A percentile compares a stretch with the other conserved stretches of the same genome.
Conservation (phyloP, 176 grass and related monocot species). For the Dendrocalamus sinicus region DNA sequence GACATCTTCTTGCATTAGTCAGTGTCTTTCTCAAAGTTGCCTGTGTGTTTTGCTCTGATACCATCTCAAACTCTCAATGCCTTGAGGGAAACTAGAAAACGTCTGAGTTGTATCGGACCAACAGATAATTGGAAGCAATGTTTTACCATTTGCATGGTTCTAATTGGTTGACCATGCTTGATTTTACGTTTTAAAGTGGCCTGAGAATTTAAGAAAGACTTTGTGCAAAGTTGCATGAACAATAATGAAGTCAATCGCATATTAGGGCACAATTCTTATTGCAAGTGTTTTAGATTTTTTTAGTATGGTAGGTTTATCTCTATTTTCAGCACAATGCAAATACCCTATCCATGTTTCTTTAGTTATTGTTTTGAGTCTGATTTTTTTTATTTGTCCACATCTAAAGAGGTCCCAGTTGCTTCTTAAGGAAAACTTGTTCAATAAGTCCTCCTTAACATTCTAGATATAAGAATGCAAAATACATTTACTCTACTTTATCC, state of each 20-base stretch:
- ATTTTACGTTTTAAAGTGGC: constrained; percentile 19
- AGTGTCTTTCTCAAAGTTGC: background rate
- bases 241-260: constrained; percentile 19
- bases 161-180: background rate
- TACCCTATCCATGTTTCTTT: constrained; percentile 7
- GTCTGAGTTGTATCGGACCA: background rate
- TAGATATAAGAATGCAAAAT: background rate
- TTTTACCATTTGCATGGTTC: background rate
- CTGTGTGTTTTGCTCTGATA: constrained; percentile 3
- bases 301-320: background rate
- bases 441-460: background rate
- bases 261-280: constrained; percentile 6
- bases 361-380: constrained; percentile 11
- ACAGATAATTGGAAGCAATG: background rate
- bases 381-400: constrained; percentile 5
- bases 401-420: constrained; percentile 19
- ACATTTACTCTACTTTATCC: constrained; percentile 11
- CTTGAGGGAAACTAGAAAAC: constrained; percentile 4
- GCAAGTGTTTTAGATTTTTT: background rate
- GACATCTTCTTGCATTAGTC: constrained; percentile 23
- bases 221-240: constrained; percentile 8
- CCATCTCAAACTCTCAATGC: background rate
- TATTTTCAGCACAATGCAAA: constrained; percentile 1
- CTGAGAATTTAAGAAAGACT: background rate
- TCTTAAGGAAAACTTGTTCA: constrained; percentile 19